These are phyloP conservation scores for Sclerotiophoma versabilis DNA, from an alignment of 2,329 filamentous ascomycete species.

Conservation along the genomic window DNA sequence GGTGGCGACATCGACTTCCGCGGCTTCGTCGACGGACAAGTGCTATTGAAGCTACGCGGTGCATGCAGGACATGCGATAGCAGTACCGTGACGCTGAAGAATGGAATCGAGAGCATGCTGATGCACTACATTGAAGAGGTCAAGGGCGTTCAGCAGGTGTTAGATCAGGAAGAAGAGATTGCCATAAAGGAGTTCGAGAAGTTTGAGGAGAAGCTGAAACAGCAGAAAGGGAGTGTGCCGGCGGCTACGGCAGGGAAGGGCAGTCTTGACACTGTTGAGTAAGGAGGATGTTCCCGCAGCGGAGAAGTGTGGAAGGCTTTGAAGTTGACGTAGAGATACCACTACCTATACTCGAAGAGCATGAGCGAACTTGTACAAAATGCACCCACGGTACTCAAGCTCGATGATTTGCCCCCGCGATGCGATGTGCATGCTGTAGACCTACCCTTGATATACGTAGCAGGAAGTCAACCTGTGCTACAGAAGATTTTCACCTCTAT, in stretches of 20 bases:
- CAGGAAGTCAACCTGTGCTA: too few relatives aligned
- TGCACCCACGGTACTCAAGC: too few relatives aligned
- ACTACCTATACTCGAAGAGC: neutral
- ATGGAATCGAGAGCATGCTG: conserved; percentile 97
- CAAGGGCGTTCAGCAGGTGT: conserved; percentile 85
- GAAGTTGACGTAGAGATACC: conserved; percentile 1
- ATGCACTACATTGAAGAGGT: conserved; percentile 96
- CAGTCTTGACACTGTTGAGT: conserved; percentile 54
- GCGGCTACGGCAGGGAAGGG: conserved; percentile 59
- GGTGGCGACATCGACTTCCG: conserved; percentile 96
- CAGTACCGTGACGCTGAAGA: conserved; percentile 95
- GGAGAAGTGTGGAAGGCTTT: neutral
- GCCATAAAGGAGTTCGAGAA: conserved; percentile 87
- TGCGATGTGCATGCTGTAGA: too few relatives aligned
- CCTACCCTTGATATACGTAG: too few relatives aligned
- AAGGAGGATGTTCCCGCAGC: too few relatives aligned
- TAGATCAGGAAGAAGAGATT: conserved; percentile 92
- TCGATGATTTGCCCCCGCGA: too few relatives aligned
- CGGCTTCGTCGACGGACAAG: conserved; percentile 85
- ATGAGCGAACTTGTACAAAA: neutral
- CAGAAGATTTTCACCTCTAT: too few relatives aligned
- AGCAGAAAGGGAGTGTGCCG: conserved; percentile 63
- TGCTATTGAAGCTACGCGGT: conserved; percentile 85
- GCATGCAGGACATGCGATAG: conserved; percentile 96
- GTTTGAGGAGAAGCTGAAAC: conserved; percentile 84